phyloP scores from a whole-genome alignment of 208 protist genomes.

The Acanthamoeba lenticulata region DNA sequence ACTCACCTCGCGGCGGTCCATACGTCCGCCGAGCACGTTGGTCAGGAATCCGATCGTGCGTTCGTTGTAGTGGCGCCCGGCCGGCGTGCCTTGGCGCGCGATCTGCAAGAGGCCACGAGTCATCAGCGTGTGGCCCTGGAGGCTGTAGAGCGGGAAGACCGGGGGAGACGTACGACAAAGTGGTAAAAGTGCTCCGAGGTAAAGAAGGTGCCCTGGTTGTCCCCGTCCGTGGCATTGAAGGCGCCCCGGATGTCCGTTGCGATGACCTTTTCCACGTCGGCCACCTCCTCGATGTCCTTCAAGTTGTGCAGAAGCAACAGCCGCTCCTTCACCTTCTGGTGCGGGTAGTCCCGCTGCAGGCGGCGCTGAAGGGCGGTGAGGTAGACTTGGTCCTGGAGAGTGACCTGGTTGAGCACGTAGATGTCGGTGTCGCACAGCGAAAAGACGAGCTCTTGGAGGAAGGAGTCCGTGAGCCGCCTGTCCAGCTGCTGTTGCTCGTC shows the following conservation, averaged over 20 bases:
- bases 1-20: background rate
- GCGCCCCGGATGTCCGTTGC: background rate
- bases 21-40: background rate
- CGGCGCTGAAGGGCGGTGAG: background rate
- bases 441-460: background rate
- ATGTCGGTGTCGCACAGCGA: background rate
- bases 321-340: background rate
- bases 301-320: background rate
- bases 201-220: background rate
- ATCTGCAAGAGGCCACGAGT: background rate
- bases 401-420: background rate
- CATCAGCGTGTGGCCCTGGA: background rate
- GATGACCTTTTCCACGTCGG: background rate
- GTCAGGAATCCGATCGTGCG: background rate
- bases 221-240: background rate
- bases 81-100: background rate
- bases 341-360: background rate
- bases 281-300: constrained; percentile 3
- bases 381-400: background rate
- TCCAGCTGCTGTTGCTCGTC: background rate
- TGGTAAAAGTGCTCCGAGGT: background rate
- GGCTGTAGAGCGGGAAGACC: background rate
- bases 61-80: background rate
- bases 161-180: background rate
- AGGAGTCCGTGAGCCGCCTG: background rate